Percentiles rank a stretch among this genome's conserved stretches.
These are phyloP conservation scores for Helotiales sp. DNA, from an alignment of 2,329 filamentous ascomycete species.

Conservation along the genomic window DNA sequence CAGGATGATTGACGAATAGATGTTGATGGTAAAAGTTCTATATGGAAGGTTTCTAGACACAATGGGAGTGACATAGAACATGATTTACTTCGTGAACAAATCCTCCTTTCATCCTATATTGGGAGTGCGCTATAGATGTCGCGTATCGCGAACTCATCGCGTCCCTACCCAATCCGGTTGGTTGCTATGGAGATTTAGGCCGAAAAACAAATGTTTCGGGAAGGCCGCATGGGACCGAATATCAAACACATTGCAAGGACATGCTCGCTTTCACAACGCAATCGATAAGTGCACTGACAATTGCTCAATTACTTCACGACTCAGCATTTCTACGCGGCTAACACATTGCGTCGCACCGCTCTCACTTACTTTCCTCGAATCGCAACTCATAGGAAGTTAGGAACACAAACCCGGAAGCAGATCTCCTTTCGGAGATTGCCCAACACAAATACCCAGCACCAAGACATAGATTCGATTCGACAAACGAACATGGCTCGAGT, in stretches of 20 bases:
- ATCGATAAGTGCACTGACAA: constrained; percentile 31
- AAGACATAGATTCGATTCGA: not conserved
- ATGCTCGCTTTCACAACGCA: constrained; percentile 21
- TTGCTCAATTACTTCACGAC: constrained; percentile 17
- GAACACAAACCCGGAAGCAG: constrained; percentile 2
- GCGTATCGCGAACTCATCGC: constrained; percentile 8
- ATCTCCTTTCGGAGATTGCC: constrained; percentile 7
- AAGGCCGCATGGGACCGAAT: constrained; percentile 9
- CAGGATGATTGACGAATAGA: not conserved
- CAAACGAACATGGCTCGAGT: constrained; percentile 33
- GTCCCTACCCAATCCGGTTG: not conserved
- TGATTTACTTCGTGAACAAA: not conserved
- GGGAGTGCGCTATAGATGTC: not conserved
- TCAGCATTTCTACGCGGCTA: constrained; percentile 21
- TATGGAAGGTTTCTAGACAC: too few species aligned
- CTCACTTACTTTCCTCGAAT: not conserved
- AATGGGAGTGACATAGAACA: not conserved
- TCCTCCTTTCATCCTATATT: not conserved
- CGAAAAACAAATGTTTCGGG: constrained; percentile 18
- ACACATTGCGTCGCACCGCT: constrained; percentile 1
- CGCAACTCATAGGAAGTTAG: constrained; percentile 6
- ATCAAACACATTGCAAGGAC: constrained; percentile 20
- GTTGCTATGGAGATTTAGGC: constrained; percentile 21
- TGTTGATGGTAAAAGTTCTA: not conserved
- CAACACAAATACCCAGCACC: not conserved